Conservation (phyloP, 768 basidiomycete genomes). For the Coprinopsis sp. region DNA sequence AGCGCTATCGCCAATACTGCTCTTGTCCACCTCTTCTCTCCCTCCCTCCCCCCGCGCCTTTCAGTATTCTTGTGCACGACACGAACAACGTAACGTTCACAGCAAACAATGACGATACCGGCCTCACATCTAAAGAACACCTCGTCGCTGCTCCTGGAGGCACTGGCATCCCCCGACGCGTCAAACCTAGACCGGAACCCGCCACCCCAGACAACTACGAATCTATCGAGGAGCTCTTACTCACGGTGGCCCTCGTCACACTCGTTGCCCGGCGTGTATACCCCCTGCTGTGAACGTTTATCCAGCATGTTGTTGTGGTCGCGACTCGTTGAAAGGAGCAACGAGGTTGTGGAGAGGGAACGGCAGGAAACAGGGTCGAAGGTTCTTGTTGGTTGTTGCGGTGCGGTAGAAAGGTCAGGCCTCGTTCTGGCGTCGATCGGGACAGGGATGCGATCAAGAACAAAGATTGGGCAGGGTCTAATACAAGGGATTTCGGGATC, state of each 20-base stretch:
- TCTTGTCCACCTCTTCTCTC: constrained; percentile 85
- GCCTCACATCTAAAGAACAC: constrained; percentile 15
- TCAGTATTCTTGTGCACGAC: constrained; percentile 6
- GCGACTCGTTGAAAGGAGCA: no score
- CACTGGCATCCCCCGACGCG: not conserved
- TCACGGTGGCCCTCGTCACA: no score
- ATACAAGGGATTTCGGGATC: constrained; percentile 38
- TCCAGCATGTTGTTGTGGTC: no score
- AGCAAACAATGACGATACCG: constrained; percentile 3
- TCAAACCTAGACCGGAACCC: constrained; percentile 22
- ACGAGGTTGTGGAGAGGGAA: no score
- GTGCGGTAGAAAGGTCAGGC: no score
- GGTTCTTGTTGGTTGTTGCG: no score
- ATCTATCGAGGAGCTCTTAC: constrained; percentile 45
- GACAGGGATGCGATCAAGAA: constrained; percentile 18
- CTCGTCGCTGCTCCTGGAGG: constrained; percentile 16
- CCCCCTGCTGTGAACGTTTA: no score
- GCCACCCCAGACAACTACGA: constrained; percentile 19
- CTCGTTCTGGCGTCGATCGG: constrained; percentile 13
- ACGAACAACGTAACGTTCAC: constrained; percentile 6
- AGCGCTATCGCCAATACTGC: constrained; percentile 84
- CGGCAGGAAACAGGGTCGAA: no score
- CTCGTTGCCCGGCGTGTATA: no score
- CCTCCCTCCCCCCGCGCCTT: constrained; percentile 22
- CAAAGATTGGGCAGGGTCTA: constrained; percentile 26